phyloP scores from a whole-genome alignment of 2,329 filamentous ascomycete genomes.

The Penicillium sumatraense region DNA sequence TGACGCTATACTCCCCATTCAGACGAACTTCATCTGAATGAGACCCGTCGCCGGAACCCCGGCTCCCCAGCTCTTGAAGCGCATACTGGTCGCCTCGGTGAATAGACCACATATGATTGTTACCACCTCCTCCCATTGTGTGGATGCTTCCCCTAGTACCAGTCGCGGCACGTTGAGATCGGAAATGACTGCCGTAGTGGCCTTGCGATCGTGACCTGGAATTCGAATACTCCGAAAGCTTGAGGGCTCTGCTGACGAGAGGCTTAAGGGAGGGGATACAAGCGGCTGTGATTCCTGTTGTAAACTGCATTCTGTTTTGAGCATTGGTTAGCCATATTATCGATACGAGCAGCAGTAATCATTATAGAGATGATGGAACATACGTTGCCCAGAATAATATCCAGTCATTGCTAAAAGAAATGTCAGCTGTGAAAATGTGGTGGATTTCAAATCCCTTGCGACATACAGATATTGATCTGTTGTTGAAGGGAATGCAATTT shows the following conservation, averaged over 20 bases:
- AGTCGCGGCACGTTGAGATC: not conserved
- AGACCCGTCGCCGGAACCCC: not conserved
- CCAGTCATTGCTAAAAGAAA: not conserved
- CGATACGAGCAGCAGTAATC: no score
- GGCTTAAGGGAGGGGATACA: not conserved
- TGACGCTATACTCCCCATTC: not conserved
- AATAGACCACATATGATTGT: not conserved
- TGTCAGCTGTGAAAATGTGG: not conserved
- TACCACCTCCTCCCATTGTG: not conserved
- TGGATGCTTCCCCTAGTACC: not conserved
- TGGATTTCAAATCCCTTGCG: not conserved
- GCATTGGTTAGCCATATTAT: not conserved
- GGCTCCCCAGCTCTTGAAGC: not conserved
- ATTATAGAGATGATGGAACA: no score
- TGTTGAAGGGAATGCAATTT: not conserved
- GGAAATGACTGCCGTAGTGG: not conserved
- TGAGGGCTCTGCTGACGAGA: not conserved
- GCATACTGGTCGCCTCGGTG: not conserved
- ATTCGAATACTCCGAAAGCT: not conserved
- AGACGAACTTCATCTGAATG: not conserved
- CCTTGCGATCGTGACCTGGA: not conserved
- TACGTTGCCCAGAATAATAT: not conserved
- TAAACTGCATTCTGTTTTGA: not conserved
- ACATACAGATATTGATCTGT: not conserved
- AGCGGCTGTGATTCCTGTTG: not conserved